Evolutionary conservation across 495 filamentous ascomycete genomes (phyloP), one percentile per base, ranked within the genome.

Genomic region (Daldinia childiae): DNA sequence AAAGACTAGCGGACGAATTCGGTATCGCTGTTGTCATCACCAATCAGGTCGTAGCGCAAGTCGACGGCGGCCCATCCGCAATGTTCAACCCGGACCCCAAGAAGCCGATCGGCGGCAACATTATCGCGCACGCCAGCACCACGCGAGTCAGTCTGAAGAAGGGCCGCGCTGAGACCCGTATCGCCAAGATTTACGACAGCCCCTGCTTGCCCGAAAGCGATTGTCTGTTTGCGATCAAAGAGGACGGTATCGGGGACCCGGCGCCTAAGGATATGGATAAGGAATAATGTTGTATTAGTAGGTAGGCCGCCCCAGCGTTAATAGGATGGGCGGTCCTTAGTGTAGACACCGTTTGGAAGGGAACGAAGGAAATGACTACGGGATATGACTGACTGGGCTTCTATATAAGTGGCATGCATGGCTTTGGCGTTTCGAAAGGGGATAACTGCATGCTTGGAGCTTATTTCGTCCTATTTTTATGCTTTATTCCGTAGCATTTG

Each of bases 81-180:
- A 99, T 99, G 95, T 99, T 97, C 83, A 99, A 99, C 71, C 95
- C 95, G 0, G 95, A 99, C 76, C 95, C 95, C 6, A 99, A 99
- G 87, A 99, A 99, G 77, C 95, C 95, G 0, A 98, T 99, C 80
- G 95, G 95, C 59, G 95, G 95, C 69, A 98, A 99, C 79, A 98
- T 99, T 77, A 98, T 99, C 77, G 95, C 95, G 14, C 95, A 99
- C 78, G 93, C 95, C 39, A 95, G 92, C 72, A 99, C 95, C 6
- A 99, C 95, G 9, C 79, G 87, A 26, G 82, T 99, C 71, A 97
- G 93, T 71, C 79, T 99, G 74, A 97, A 97, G 83, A 99, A 99
- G 79, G 96, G 96, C 15, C 84, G 95, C 26, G 95, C 89, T 19
- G 95, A 99, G 85, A 98, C 95, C 19, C 88, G 95, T 81, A 90